Conservation (phyloP, 768 basidiomycete species). For the Paxillus involutus region DNA sequence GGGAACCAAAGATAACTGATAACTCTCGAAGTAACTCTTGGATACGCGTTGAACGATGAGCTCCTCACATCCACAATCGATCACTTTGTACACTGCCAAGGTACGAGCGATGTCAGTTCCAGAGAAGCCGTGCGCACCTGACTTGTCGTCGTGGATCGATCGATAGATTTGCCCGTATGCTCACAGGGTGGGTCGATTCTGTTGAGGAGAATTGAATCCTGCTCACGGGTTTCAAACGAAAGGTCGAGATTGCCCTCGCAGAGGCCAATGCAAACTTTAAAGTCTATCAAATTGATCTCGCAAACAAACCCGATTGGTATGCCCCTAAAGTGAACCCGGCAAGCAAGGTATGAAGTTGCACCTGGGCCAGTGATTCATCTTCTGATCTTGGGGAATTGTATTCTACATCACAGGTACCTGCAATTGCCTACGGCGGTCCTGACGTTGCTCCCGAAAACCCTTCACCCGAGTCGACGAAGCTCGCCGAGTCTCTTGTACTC, state of each 20-base stretch:
- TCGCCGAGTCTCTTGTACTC: conserved; percentile 65
- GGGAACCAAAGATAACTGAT: background rate
- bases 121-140: background rate
- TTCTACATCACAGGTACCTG: conserved; percentile 11
- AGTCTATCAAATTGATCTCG: conserved; percentile 56
- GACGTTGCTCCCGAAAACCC: conserved; percentile 53
- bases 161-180: conserved; percentile 57
- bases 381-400: background rate
- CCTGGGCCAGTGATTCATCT: too few relatives aligned
- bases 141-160: background rate
- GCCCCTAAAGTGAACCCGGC: conserved; percentile 63
- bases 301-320: conserved; percentile 72
- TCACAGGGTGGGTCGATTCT: conserved; percentile 44
- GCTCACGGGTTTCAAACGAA: background rate
- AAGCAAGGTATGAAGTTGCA: conserved; percentile 48
- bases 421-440: conserved; percentile 62
- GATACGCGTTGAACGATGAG: conserved; percentile 2
- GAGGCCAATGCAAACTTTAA: conserved; percentile 52
- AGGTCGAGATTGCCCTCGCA: conserved; percentile 62
- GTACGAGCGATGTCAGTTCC: conserved; percentile 22
- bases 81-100: conserved; percentile 50
- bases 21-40: too few relatives aligned
- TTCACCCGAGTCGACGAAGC: conserved; percentile 57
- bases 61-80: conserved; percentile 19
- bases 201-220: background rate